Conservation (phyloP, 306 rosid species). For the Cucurbita ficifolia region DNA sequence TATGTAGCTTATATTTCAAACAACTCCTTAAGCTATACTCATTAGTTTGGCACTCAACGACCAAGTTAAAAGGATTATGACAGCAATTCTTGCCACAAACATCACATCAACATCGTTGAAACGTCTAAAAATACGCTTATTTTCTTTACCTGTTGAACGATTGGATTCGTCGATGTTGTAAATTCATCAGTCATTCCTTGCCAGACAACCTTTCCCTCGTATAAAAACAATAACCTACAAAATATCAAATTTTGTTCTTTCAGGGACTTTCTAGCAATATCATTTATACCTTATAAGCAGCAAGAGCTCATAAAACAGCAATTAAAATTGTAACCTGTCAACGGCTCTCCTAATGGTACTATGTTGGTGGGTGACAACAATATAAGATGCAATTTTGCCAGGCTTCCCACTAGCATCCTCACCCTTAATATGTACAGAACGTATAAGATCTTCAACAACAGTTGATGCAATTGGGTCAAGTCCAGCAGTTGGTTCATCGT, state of each 20-base stretch:
- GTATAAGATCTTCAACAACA: conserved; percentile 94
- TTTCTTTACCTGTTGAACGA: conserved; percentile 68
- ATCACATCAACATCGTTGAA: not conserved
- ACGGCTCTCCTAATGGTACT: conserved; percentile 94
- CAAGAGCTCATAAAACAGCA: not conserved
- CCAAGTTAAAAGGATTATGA: not conserved
- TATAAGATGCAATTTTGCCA: conserved; percentile 77
- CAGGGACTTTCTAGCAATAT: not conserved
- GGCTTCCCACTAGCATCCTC: conserved; percentile 51
- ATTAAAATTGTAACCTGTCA: conserved; percentile 45
- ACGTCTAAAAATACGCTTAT: not conserved
- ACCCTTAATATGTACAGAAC: conserved; percentile 80
- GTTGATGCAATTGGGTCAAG: conserved; percentile 99
- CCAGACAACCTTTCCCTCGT: conserved; percentile 92
- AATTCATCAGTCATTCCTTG: conserved; percentile 94
- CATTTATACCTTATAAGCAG: not conserved
- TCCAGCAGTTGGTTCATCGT: conserved; percentile 97
- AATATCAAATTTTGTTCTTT: conserved; percentile 6
- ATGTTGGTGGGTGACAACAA: conserved; percentile 95
- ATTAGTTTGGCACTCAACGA: not conserved
- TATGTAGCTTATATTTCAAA: not conserved
- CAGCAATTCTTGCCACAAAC: not conserved
- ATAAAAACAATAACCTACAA: conserved; percentile 68
- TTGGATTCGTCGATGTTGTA: conserved; percentile 65
- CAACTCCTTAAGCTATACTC: not conserved